These are phyloP conservation scores for Pueraria montana DNA, from an alignment of 306 rosid genomes.

Conservation along the genomic window DNA sequence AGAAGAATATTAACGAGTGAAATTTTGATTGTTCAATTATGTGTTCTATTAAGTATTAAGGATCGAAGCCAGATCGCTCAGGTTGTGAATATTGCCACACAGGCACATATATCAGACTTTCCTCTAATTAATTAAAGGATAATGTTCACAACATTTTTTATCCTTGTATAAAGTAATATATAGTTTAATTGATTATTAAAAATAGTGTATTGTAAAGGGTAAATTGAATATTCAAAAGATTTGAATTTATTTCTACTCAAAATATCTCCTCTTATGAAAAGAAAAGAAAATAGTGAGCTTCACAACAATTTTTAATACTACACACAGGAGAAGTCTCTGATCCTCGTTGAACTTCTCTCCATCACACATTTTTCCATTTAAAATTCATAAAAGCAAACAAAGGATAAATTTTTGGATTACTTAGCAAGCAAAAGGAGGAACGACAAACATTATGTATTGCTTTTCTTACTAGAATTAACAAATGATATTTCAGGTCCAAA, in stretches of 20 bases:
- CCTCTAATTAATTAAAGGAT: not conserved
- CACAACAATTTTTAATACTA: not conserved
- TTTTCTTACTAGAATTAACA: constrained; percentile 60
- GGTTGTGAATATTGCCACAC: not conserved
- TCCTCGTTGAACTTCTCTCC: not conserved
- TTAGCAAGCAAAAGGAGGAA: constrained; percentile 50
- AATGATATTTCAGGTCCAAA: constrained; percentile 29
- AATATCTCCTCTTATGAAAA: not conserved
- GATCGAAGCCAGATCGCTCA: not conserved
- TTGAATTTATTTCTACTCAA: not conserved
- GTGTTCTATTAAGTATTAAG: too few species aligned
- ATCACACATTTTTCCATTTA: not conserved
- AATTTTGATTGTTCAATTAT: too few species aligned
- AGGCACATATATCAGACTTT: not conserved
- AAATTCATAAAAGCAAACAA: not conserved
- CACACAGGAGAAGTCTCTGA: not conserved
- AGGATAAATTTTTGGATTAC: not conserved
- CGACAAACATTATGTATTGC: constrained; percentile 30
- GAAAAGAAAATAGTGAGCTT: not conserved
- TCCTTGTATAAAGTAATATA: not conserved
- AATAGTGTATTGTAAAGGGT: not conserved
- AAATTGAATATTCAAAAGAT: not conserved
- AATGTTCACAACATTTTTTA: not conserved
- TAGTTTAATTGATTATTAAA: not conserved
- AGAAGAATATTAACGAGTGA: too few species aligned